Evolutionary conservation across 257 asterid genomes (phyloP).

Genomic region (Plectranthus barbatus): DNA sequence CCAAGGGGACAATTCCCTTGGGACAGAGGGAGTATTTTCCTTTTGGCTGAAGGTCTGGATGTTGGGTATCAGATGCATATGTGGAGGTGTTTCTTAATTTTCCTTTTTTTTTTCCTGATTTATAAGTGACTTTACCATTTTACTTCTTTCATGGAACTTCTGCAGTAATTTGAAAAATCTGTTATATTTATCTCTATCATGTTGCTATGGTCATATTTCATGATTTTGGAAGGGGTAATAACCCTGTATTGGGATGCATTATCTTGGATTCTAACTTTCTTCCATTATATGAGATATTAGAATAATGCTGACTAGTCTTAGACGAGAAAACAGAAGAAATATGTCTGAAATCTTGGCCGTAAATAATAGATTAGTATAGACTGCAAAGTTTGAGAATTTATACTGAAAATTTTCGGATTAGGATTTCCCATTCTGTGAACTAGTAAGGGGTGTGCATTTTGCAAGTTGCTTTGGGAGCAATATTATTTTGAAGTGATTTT

Average conservation of each 20-base stretch:
- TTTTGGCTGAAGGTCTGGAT: too few species aligned
- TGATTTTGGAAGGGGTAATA: neutral
- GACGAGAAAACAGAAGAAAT: neutral
- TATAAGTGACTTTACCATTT: neutral
- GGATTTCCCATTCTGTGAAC: neutral
- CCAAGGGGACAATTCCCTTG: too few species aligned
- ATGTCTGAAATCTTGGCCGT: neutral
- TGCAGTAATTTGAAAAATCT: neutral
- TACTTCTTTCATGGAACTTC: neutral
- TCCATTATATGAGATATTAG: too few species aligned
- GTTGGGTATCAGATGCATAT: too few species aligned
- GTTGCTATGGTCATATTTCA: neutral
- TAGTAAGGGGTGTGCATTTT: neutral
- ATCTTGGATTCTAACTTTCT: too few species aligned
- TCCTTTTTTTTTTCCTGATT: too few species aligned
- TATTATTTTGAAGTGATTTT: too few species aligned
- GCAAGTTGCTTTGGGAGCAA: neutral
- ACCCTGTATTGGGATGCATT: too few species aligned
- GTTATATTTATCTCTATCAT: too few species aligned
- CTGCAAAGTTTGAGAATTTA: neutral
- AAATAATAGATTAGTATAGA: neutral
- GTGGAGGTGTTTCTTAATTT: neutral
- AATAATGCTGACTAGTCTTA: neutral
- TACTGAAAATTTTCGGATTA: neutral
- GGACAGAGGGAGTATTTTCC: too few species aligned